Evolutionary conservation across 345 rosid species (phyloP).

Genomic region (Linum lewisii): DNA sequence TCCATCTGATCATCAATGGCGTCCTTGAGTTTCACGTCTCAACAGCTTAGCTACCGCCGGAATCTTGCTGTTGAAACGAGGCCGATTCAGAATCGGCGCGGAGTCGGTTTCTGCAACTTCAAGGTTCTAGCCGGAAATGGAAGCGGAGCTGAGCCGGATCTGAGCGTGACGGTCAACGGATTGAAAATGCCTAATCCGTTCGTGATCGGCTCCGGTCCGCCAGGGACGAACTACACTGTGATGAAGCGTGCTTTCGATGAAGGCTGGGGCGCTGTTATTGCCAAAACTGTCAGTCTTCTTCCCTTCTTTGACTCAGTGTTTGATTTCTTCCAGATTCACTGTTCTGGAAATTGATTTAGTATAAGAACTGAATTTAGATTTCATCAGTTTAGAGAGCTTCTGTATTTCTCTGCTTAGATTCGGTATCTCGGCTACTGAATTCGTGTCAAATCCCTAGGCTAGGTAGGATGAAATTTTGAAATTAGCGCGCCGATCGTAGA

Average conservation of each 20-base stretch:
- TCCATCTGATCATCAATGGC: background rate
- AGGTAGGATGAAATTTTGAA: too few species aligned
- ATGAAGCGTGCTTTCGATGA: slow-evolving; percentile 96
- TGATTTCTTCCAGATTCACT: too few species aligned
- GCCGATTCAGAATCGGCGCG: background rate
- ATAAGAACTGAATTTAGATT: too few species aligned
- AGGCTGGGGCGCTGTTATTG: slow-evolving; percentile 99
- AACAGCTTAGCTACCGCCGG: background rate
- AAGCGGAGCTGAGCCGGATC: slow-evolving; percentile 52
- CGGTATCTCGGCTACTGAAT: too few species aligned
- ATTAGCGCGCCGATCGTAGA: background rate
- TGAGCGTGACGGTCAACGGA: slow-evolving; percentile 80
- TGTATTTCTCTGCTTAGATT: too few species aligned
- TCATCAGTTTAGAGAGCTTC: too few species aligned
- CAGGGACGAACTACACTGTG: slow-evolving; percentile 92
- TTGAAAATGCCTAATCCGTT: slow-evolving; percentile 83
- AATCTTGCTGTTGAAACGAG: background rate
- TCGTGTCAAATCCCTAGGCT: too few species aligned
- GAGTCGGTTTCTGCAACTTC: slow-evolving; percentile 39
- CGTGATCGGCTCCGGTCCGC: slow-evolving; percentile 97
- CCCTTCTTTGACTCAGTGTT: too few species aligned
- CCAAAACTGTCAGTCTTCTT: slow-evolving; percentile 66
- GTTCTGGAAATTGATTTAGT: too few species aligned
- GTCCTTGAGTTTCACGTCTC: background rate
- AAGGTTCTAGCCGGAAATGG: slow-evolving; percentile 28